Conservation (phyloP, 1,139 yeast genomes). For the Geotrichum aggregatum region DNA sequence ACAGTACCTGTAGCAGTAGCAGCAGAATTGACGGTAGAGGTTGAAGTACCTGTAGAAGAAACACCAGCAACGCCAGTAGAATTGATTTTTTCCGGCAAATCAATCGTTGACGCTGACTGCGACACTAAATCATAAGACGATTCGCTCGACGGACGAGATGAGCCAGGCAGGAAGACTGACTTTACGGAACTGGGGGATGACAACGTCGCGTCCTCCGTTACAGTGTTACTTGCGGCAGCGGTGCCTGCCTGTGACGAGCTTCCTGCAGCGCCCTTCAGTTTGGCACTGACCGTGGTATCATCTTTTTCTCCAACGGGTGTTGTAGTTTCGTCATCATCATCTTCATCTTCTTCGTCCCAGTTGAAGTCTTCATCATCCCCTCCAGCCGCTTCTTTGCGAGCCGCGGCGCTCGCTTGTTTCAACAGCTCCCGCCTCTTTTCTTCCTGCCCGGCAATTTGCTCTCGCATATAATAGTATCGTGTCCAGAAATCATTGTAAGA, state of each 20-base stretch:
- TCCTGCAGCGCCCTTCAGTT: conserved; percentile 24
- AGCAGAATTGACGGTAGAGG: background rate
- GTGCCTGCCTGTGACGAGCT: too few species aligned
- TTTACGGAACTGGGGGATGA: background rate
- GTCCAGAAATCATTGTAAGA: conserved; percentile 69
- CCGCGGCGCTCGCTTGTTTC: conserved; percentile 41
- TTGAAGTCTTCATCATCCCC: conserved; percentile 55
- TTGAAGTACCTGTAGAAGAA: background rate
- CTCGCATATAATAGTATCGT: conserved; percentile 58
- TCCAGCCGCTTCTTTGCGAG: conserved; percentile 20
- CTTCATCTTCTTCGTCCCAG: conserved; percentile 63
- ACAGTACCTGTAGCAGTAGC: background rate
- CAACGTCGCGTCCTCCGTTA: background rate
- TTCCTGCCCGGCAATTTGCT: conserved; percentile 59
- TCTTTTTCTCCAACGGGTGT: too few species aligned
- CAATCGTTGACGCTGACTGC: conserved; percentile 38
- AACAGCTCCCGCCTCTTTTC: conserved; percentile 61
- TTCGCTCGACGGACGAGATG: conserved; percentile 41
- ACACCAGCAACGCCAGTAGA: background rate
- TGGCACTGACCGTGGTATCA: conserved; percentile 8
- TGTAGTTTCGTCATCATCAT: conserved; percentile 25
- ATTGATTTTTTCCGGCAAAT: conserved; percentile 25
- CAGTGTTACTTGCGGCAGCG: background rate
- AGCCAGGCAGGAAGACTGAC: background rate
- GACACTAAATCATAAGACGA: conserved; percentile 43